Evolutionary conservation across 352 stramenopile species (phyloP), one percentile per base, ranked within the genome.

Genomic region (Globisporangium barbulae): DNA sequence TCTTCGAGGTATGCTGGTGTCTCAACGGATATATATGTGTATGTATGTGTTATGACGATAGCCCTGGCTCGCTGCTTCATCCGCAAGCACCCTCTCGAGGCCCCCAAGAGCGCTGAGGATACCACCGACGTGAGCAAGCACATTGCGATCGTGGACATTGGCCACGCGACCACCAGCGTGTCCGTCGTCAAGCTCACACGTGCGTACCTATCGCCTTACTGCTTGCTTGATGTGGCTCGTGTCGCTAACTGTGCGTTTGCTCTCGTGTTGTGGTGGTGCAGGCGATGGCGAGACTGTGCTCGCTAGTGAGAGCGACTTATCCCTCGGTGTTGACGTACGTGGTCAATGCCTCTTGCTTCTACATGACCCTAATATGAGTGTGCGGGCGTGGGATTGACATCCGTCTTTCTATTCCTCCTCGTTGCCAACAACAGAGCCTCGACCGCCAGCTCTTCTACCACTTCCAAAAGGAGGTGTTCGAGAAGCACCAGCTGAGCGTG

Each of bases 61-160:
- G 65, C 65, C 2, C 52, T 67, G 22, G 86, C 86, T 19, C 83
- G 79, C 48, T 94, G 86, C 69, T 96, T 91, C 71, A 72, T 90
- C 54, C 72, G 72, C 63, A 96, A 96, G 65, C 90, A 97, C 73
- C 83, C 88, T 3, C 61, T 96, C 21, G 45, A 77, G 31, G 74
- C 71, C 55, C 35, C 35, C n/a, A 61, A 77, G 39, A 12, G 7
- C n/a, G 17, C 42, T 22, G 41, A 60, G 5, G 62, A 71, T 19
- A 70, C 61, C 17, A 55, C 68, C 50, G 63, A 68, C 33, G 59
- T 58, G 21, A 28, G 54, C n/a, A 83, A 84, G 67, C 74, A 84
- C 65, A 92, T 97, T 64, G 69, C 87, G 53, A 89, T 97, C 64
- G 73, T 97, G 9, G 91, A 97, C 69, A 88, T 97, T 68, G 91